These are phyloP conservation scores for Epichloe amarillans DNA, from an alignment of 2,329 filamentous ascomycete genomes.

Conservation along the genomic window DNA sequence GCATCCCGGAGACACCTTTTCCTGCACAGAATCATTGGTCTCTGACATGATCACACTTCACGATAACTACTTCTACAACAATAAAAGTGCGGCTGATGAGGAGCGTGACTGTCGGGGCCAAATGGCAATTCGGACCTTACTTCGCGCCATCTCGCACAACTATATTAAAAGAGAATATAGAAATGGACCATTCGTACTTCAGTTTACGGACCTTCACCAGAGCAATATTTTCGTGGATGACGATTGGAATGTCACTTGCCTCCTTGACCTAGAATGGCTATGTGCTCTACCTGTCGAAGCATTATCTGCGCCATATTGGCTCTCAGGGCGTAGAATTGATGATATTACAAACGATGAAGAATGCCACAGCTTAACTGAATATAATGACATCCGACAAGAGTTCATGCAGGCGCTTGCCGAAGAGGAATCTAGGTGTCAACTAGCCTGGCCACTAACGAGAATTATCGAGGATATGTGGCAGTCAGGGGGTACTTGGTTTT, in stretches of 20 bases:
- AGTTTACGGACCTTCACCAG: conserved; percentile 19
- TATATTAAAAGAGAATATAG: conserved; percentile 12
- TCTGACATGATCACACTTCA: conserved; percentile 14
- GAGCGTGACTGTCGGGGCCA: conserved; percentile 14
- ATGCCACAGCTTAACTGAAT: conserved; percentile 7
- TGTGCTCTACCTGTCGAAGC: conserved; percentile 14
- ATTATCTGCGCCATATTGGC: conserved; percentile 11
- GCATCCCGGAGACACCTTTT: conserved; percentile 16
- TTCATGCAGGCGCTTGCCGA: conserved; percentile 10
- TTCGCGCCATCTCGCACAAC: conserved; percentile 13
- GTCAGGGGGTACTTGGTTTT: conserved; percentile 3
- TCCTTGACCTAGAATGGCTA: conserved; percentile 24
- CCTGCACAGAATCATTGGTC: conserved; percentile 15
- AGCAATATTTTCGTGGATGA: conserved; percentile 24
- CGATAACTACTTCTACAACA: conserved; percentile 12
- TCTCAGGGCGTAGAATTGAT: conserved; percentile 10
- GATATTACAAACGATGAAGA: conserved; percentile 3
- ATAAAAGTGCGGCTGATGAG: conserved; percentile 12
- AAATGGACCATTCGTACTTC: conserved; percentile 16
- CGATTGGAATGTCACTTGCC: conserved; percentile 20
- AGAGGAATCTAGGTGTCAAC: conserved; percentile 6
- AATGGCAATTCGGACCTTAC: conserved; percentile 14
- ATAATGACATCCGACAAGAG: conserved; percentile 7
- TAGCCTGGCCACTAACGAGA: background rate
- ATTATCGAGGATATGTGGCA: conserved; percentile 4